Evolutionary conservation across 129 eudicot species (phyloP).

Genomic region (Artemisia tridentata): DNA sequence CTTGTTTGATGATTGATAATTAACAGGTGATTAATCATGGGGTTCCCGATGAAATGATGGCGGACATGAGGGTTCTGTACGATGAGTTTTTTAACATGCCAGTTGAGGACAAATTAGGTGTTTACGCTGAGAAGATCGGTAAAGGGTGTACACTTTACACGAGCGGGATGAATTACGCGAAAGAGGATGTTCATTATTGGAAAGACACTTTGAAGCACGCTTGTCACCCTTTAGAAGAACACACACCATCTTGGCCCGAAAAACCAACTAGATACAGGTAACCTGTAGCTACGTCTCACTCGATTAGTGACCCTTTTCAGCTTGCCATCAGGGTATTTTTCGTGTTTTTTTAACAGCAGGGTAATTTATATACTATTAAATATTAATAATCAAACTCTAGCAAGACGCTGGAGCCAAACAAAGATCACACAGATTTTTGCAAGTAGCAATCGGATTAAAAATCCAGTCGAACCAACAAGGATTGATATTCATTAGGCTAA

Average conservation of each 20-base stretch:
- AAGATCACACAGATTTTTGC: no score
- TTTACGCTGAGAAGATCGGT: slow-evolving; percentile 26
- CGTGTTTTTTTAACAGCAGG: not conserved
- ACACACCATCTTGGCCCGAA: slow-evolving; percentile 36
- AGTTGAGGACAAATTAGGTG: slow-evolving; percentile 31
- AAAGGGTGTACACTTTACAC: slow-evolving; percentile 36
- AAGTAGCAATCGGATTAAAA: no score
- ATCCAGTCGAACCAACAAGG: no score
- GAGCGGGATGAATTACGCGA: slow-evolving; percentile 28
- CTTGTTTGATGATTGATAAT: not conserved
- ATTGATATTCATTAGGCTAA: no score
- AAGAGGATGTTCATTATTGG: slow-evolving; percentile 43
- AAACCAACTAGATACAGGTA: slow-evolving; percentile 41
- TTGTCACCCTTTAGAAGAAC: slow-evolving; percentile 40
- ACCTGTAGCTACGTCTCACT: not conserved
- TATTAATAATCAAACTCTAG: no score
- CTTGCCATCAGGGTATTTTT: no score
- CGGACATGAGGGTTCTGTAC: slow-evolving; percentile 35
- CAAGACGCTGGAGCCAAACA: no score
- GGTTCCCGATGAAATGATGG: slow-evolving; percentile 30
- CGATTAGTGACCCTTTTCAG: not conserved
- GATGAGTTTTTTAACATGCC: slow-evolving; percentile 45
- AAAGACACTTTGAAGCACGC: slow-evolving; percentile 44
- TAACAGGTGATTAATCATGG: slow-evolving; percentile 48
- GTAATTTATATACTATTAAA: not conserved